Evolutionary conservation across 192 early-diverging fungal species (phyloP).

Genomic region (Gorgonomyces haynaldii): DNA sequence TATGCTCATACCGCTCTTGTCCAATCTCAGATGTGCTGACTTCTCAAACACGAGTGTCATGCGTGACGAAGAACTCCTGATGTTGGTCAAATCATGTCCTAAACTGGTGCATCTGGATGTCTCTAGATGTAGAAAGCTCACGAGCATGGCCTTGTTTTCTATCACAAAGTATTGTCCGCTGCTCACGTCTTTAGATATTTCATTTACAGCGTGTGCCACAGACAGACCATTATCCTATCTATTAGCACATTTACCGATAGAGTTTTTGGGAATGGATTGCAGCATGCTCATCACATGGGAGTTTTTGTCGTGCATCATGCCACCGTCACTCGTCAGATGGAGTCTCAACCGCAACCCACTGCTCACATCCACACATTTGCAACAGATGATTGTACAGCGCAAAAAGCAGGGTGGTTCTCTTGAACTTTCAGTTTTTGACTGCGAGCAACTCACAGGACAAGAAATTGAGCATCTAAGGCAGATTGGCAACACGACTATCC

Average conservation of each 20-base stretch:
- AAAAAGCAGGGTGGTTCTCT: not conserved
- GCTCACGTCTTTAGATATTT: not conserved
- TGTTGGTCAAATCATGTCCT: not conserved
- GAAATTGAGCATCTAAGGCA: not conserved
- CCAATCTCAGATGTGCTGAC: no score
- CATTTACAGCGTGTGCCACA: not conserved
- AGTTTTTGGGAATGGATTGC: not conserved
- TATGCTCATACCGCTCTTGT: no score
- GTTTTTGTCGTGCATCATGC: not conserved
- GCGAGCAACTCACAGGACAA: not conserved
- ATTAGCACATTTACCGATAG: not conserved
- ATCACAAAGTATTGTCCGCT: not conserved
- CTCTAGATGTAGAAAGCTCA: not conserved
- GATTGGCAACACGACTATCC: not conserved
- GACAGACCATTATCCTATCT: not conserved
- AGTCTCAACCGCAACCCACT: not conserved
- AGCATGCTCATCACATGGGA: not conserved
- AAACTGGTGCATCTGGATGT: not conserved
- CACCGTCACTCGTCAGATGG: not conserved
- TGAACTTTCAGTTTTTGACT: not conserved
- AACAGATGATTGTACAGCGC: not conserved
- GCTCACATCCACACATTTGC: no score
- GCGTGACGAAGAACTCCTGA: no score
- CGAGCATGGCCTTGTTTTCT: not conserved
- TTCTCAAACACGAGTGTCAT: no score